Conservation (phyloP, 2,329 filamentous ascomycete genomes). For the Catunica adiposa region DNA sequence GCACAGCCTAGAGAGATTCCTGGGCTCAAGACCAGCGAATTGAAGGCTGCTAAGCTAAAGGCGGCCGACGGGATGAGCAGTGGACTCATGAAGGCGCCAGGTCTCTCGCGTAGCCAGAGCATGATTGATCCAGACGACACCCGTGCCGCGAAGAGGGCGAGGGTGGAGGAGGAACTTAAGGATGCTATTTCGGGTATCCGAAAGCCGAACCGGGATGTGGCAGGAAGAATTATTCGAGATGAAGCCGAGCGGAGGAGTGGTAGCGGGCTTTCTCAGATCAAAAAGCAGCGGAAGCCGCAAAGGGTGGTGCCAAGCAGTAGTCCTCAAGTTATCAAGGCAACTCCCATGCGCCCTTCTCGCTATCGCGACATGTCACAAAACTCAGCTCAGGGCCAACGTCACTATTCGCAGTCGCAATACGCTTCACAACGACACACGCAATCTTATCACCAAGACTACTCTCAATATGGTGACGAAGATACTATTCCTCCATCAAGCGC, state of each 20-base stretch:
- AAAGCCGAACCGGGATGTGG: slow-evolving; percentile 58
- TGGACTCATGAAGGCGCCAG: slow-evolving; percentile 24
- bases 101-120: slow-evolving; percentile 27
- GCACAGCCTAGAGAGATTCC: slow-evolving; percentile 45
- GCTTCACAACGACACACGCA: not conserved
- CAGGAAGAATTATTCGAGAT: slow-evolving; percentile 49
- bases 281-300: slow-evolving; percentile 37
- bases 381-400: not conserved
- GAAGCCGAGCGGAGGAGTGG: slow-evolving; percentile 45
- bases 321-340: slow-evolving; percentile 37
- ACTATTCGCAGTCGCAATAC: not conserved
- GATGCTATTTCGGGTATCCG: slow-evolving; percentile 59
- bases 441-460: slow-evolving; percentile 4
- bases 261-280: slow-evolving; percentile 28
- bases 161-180: slow-evolving; percentile 52
- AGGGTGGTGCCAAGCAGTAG: slow-evolving; percentile 24
- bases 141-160: slow-evolving; percentile 48
- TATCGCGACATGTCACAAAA: slow-evolving; percentile 18
- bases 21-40: slow-evolving; percentile 49
- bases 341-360: slow-evolving; percentile 33
- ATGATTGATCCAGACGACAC: slow-evolving; percentile 32
- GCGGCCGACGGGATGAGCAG: slow-evolving; percentile 16
- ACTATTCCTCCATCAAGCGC: slow-evolving; percentile 24
- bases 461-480: slow-evolving; percentile 17
- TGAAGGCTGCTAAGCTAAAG: slow-evolving; percentile 32